Base-by-base conservation (phyloP, 495 filamentous ascomycete genomes). In the Neurospora cerealis region DNA sequence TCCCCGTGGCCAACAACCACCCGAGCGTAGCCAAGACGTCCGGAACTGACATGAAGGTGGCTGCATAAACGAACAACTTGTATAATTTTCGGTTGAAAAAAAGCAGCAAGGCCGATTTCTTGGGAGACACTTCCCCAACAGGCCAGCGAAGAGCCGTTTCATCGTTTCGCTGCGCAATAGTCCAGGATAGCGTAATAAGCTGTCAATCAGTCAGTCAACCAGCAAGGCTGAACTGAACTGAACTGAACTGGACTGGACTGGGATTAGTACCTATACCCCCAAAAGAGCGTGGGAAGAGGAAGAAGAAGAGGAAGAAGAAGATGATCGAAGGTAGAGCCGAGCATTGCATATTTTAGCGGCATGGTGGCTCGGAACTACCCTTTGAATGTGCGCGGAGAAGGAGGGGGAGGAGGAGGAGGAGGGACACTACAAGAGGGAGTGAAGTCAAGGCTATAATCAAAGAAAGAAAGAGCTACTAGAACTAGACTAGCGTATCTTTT, bases 11-110 rank as follows among this genome's bases (percentile, higher is more conserved):
- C 13, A 9, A 34, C 21, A 32, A 69, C 11, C 5, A 46, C 0
- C 78, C 79, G 70, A 77, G 80, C 4, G 78, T 75, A 4, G 71
- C 70, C 69, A 78, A 75, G 75, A 74, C 69, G 21, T 75, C 73
- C 8, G 78, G 79, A 0, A 60, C 40, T 10, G 77, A 81, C 13
- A 70, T 74, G 66, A 73, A 74, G 69, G 74, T 79, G 21, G 72
- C 79, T 1, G 78, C 80, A 32, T 81, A 66, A 66, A 62, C 48
- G 75, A 78, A 66, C 15, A 44, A 15, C 40, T 39, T 37, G 66
- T 40, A 74, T 21, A 32, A 71, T 70, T 9, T 70, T 9, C n/a
- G 21, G 48, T 11, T 60, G 46, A 19, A 3, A 54, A 54, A 54
- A 21, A 5, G 3, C 46, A 24, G 44, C n/a, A 13, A 54, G 9